Conservation (phyloP, 495 filamentous ascomycete genomes). For the Sporormia fimetaria region DNA sequence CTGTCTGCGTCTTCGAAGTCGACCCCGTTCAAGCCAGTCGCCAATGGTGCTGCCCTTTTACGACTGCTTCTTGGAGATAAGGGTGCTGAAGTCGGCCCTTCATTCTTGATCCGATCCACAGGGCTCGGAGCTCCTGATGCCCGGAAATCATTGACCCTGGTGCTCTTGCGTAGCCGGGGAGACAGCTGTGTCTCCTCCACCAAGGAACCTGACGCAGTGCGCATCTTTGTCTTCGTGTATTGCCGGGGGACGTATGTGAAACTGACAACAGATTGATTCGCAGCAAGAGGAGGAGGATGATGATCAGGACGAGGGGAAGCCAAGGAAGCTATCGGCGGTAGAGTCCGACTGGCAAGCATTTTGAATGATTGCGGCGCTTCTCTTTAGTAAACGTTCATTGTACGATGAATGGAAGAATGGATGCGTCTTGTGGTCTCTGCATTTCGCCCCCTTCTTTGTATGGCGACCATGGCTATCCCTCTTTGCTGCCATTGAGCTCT, state of each 20-base stretch:
- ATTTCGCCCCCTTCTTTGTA: slow-evolving; percentile 20
- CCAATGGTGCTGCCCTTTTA: slow-evolving; percentile 25
- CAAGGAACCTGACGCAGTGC: background rate
- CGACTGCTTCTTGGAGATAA: slow-evolving; percentile 17
- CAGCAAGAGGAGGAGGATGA: slow-evolving; percentile 7
- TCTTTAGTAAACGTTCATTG: slow-evolving; percentile 23
- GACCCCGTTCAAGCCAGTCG: slow-evolving; percentile 16
- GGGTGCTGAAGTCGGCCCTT: slow-evolving; percentile 4
- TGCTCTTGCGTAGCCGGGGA: slow-evolving; percentile 6
- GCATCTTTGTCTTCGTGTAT: slow-evolving; percentile 13
- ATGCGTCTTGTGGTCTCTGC: slow-evolving; percentile 8
- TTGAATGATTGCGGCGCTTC: slow-evolving; percentile 13
- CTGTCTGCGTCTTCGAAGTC: slow-evolving; percentile 9
- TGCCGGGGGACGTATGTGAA: slow-evolving; percentile 15
- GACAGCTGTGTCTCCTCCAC: slow-evolving; percentile 6
- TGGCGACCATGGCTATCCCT: slow-evolving; percentile 10
- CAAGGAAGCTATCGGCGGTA: slow-evolving; percentile 23
- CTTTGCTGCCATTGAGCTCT: slow-evolving; percentile 9
- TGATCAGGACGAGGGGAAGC: slow-evolving; percentile 7
- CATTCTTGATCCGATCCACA: slow-evolving; percentile 3
- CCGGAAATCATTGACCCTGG: slow-evolving; percentile 1
- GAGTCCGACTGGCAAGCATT: slow-evolving; percentile 23
- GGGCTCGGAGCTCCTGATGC: slow-evolving; percentile 1
- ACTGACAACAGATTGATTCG: no score
- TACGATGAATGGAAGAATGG: slow-evolving; percentile 12